A percentile compares a stretch with the other conserved stretches of the same genome.
These are phyloP conservation scores for Hypomontagnella monticulosa DNA, from an alignment of 495 filamentous ascomycete species.

Conservation along the genomic window DNA sequence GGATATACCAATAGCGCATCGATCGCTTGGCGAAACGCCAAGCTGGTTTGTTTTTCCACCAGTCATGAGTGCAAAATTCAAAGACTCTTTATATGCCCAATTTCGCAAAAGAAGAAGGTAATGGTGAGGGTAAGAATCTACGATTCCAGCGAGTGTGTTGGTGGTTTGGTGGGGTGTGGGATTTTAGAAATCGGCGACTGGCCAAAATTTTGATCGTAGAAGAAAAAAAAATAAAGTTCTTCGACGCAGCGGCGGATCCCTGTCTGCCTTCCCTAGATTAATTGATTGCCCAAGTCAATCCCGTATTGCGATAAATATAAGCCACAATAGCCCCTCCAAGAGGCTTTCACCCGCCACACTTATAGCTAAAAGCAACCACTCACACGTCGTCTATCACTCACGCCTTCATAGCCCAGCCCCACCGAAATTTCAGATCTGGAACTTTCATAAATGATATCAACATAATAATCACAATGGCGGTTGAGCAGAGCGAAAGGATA, in stretches of 20 bases:
- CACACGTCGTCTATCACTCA: constrained; percentile 1
- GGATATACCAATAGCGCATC: constrained; percentile 90
- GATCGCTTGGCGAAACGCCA: constrained; percentile 64
- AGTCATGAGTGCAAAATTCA: constrained; percentile 46
- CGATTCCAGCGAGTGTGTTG: not conserved
- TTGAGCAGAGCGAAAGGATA: constrained; percentile 48
- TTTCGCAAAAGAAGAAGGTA: not conserved
- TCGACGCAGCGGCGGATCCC: constrained; percentile 9
- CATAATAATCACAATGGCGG: constrained; percentile 53
- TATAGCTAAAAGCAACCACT: constrained; percentile 13
- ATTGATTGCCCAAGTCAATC: not conserved
- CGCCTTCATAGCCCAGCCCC: constrained; percentile 3
- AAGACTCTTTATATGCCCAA: not conserved
- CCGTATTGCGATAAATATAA: constrained; percentile 5
- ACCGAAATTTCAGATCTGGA: constrained; percentile 22
- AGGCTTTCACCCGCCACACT: constrained; percentile 17
- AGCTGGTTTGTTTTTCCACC: constrained; percentile 48
- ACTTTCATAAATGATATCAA: constrained; percentile 7
- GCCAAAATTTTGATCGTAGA: constrained; percentile 36
- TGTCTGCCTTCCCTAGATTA: constrained; percentile 16
- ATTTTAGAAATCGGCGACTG: constrained; percentile 11
- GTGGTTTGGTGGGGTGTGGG: constrained; percentile 25
- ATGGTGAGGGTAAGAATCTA: not conserved
- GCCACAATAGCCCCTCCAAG: constrained; percentile 45
- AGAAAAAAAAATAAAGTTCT: constrained; percentile 34